Conservation (phyloP, 2,329 filamentous ascomycete genomes). For the Chaetothyriales sp. region DNA sequence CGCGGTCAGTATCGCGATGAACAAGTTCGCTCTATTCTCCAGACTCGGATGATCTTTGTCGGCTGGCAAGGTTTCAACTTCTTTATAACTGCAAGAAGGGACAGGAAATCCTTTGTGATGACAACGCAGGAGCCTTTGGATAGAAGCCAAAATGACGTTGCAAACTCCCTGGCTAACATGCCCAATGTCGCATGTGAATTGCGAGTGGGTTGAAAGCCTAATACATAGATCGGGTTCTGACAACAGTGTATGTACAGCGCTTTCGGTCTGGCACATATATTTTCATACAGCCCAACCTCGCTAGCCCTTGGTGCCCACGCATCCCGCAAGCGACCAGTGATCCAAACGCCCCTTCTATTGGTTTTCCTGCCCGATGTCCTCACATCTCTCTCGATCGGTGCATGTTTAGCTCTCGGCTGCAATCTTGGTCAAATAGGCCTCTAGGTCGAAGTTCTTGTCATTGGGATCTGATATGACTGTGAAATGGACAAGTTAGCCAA, state of each 20-base stretch:
- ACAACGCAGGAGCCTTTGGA: background rate
- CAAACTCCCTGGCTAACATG: background rate
- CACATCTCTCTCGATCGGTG: background rate
- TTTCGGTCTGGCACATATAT: background rate
- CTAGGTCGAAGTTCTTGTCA: slow-evolving; percentile 84
- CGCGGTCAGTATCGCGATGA: background rate
- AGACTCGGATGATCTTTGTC: background rate
- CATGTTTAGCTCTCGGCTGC: slow-evolving; percentile 13
- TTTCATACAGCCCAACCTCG: background rate
- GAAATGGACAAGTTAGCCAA: background rate
- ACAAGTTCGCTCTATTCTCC: background rate
- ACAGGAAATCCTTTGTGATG: background rate
- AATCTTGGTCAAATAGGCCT: slow-evolving; percentile 51
- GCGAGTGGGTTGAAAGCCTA: background rate
- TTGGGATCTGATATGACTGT: slow-evolving; percentile 60
- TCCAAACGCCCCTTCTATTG: slow-evolving; percentile 1
- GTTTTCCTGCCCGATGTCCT: background rate
- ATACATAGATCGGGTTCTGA: background rate
- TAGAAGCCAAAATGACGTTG: background rate
- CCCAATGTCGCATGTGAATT: background rate
- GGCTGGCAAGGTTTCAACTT: too few relatives aligned
- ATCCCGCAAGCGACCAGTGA: background rate
- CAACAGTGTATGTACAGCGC: background rate
- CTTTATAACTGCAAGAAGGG: background rate
- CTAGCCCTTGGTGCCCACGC: background rate